Evolutionary conservation across 768 basidiomycete species (phyloP), one percentile per base, ranked within the genome.

Genomic region (Tricholoma terreum): DNA sequence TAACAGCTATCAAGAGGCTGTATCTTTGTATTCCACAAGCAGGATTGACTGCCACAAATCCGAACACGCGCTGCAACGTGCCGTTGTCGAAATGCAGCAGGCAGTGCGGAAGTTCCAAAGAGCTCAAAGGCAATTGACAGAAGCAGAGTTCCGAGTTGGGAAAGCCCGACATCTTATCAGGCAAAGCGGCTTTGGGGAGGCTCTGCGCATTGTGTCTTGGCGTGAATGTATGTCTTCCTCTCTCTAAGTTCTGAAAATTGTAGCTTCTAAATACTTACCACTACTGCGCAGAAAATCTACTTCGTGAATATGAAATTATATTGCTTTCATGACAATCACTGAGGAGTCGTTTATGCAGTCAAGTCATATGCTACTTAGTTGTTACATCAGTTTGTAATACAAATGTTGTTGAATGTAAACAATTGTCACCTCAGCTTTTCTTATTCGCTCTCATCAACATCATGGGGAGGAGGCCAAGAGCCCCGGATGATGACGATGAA

Each of bases 11-110:
- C 43, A 46, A 27, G 43, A 46, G 11, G 24, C 43, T 46, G 43
- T 46, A 46, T 46, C 43, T 46, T 15, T 46, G 43, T 46, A 46
- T 46, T 46, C 43, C 43, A 46, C 43, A 46, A 22, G 43, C 43
- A 46, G 19, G 22, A 46, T 9, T 17, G 17, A 27, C 43, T 46
- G 22, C 43, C 22, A 21, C 17, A 17, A 46, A 46, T 46, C 43
- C 9, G 12, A 46, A 46, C 10, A 12, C 5, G 12, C 22, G 9
- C 17, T 46, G 43, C 22, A 46, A 46, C 1, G 17, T 46, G 22
- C 43, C 43, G 11, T 46, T 27, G 11, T 9, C 17, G 43, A 46
- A 46, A 46, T 46, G 43, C 43, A 27, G 43, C 12, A 14, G 43
- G 43, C 43, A 46, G 43, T 46, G 43, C 22, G 22, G 43, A 46